Percentiles rank a stretch among this genome's conserved stretches.
These are phyloP conservation scores for Candida parachauliodes DNA, from an alignment of 805 yeast species.

Conservation along the genomic window DNA sequence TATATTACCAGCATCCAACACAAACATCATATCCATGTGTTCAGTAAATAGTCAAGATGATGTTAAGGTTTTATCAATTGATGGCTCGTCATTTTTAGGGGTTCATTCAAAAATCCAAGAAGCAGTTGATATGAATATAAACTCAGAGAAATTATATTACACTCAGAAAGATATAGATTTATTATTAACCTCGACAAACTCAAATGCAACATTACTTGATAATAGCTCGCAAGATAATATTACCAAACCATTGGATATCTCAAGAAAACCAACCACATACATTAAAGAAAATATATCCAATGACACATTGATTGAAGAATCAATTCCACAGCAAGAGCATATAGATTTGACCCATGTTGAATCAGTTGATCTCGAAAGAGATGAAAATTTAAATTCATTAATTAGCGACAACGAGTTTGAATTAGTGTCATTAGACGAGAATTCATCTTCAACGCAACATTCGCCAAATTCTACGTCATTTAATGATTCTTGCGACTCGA, in stretches of 20 bases:
- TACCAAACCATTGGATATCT: slow-evolving; percentile 8
- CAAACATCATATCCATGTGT: slow-evolving; percentile 45
- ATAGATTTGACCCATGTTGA: not conserved
- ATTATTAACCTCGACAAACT: slow-evolving; percentile 11
- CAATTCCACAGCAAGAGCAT: too few relatives aligned
- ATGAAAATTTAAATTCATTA: not conserved
- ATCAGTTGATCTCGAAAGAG: not conserved
- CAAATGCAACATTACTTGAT: not conserved
- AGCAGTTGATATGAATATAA: slow-evolving; percentile 21
- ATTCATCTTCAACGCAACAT: slow-evolving; percentile 5
- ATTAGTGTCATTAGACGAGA: not conserved
- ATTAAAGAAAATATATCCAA: not conserved
- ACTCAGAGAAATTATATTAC: slow-evolving; percentile 24
- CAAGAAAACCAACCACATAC: slow-evolving; percentile 10
- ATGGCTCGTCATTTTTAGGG: slow-evolving; percentile 53
- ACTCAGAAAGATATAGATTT: slow-evolving; percentile 26
- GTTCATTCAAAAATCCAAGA: slow-evolving; percentile 45
- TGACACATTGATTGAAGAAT: slow-evolving; percentile 1
- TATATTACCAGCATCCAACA: slow-evolving; percentile 56
- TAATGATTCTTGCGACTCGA: slow-evolving; percentile 28
- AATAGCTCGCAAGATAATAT: slow-evolving; percentile 11
- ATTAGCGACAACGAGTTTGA: not conserved
- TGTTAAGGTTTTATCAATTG: slow-evolving; percentile 48
- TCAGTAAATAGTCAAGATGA: slow-evolving; percentile 27
- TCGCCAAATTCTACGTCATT: slow-evolving; percentile 13